A percentile compares a stretch with the other conserved stretches of the same genome.
Conservation (phyloP, 345 rosid genomes). For the Sisymbrium altissimum region DNA sequence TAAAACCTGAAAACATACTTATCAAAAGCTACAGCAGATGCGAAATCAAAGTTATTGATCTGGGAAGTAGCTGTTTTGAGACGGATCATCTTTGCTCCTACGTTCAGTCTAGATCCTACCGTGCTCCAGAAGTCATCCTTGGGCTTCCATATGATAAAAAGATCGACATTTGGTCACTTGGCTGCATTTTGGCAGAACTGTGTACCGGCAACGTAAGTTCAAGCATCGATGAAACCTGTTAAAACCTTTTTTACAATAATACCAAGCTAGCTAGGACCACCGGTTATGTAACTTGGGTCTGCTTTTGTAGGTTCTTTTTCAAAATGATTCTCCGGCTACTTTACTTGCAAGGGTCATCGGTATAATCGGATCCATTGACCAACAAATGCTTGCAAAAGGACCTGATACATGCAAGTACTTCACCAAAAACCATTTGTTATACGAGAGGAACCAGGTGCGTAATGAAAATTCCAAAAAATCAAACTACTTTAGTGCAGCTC, state of each 20-base stretch:
- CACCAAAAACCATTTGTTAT: constrained; percentile 84
- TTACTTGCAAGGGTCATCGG: constrained; percentile 89
- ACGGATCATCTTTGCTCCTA: constrained; percentile 96
- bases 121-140: constrained; percentile 94
- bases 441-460: constrained; percentile 88
- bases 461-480: neutral
- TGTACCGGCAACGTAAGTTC: constrained; percentile 94
- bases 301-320: constrained; percentile 76
- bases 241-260: neutral
- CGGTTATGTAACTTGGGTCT: neutral
- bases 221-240: constrained; percentile 7
- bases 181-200: constrained; percentile 96
- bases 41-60: constrained; percentile 96
- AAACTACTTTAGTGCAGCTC: neutral
- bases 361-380: constrained; percentile 69
- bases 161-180: constrained; percentile 96
- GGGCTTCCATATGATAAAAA: constrained; percentile 94
- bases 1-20: constrained; percentile 91
- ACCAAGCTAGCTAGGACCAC: constrained; percentile 11
- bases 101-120: constrained; percentile 97
- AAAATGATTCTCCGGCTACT: constrained; percentile 96
- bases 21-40: constrained; percentile 98
- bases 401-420: constrained; percentile 90
- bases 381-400: constrained; percentile 82
- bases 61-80: constrained; percentile 99